Conservation (phyloP, 352 stramenopile genomes). For the Phytophthora kernoviae region DNA sequence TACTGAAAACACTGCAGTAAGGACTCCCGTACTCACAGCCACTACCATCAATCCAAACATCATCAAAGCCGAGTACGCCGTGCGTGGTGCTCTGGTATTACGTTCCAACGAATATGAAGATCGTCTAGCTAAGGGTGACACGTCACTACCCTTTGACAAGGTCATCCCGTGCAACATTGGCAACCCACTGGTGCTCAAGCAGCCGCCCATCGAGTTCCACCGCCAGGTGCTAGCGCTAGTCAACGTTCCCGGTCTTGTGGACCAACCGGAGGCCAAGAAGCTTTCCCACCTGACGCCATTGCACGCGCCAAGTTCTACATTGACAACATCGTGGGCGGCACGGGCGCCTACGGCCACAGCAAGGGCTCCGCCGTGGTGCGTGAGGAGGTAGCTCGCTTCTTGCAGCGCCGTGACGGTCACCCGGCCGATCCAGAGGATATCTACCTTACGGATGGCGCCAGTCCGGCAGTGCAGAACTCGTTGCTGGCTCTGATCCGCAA, state of each 20-base stretch:
- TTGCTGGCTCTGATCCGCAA: conserved; percentile 92
- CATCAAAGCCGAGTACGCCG: conserved; percentile 86
- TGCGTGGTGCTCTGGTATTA: conserved; percentile 87
- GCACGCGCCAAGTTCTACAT: conserved; percentile 89
- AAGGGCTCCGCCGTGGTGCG: conserved; percentile 89
- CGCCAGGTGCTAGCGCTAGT: conserved; percentile 92
- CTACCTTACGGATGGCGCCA: conserved; percentile 97
- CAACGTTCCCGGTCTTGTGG: conserved; percentile 87
- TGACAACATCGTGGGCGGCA: conserved; percentile 84
- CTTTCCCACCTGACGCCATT: conserved; percentile 91
- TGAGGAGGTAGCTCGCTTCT: conserved; percentile 91
- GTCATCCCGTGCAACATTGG: conserved; percentile 99
- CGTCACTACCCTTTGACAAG: conserved; percentile 86
- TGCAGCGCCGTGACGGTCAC: conserved; percentile 90
- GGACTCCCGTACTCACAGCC: conserved; percentile 53
- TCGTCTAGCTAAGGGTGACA: conserved; percentile 65
- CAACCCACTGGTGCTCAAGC: conserved; percentile 96
- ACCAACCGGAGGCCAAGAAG: conserved; percentile 74
- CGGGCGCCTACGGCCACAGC: conserved; percentile 93
- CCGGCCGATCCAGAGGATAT: conserved; percentile 94
- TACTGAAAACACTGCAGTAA: too few species aligned
- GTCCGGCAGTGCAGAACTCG: conserved; percentile 93
- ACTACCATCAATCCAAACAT: conserved; percentile 83
- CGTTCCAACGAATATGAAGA: conserved; percentile 79
- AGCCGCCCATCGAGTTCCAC: conserved; percentile 94